These are phyloP conservation scores for Meredithiella fracta DNA, from an alignment of 2,329 filamentous ascomycete species.

Conservation along the genomic window DNA sequence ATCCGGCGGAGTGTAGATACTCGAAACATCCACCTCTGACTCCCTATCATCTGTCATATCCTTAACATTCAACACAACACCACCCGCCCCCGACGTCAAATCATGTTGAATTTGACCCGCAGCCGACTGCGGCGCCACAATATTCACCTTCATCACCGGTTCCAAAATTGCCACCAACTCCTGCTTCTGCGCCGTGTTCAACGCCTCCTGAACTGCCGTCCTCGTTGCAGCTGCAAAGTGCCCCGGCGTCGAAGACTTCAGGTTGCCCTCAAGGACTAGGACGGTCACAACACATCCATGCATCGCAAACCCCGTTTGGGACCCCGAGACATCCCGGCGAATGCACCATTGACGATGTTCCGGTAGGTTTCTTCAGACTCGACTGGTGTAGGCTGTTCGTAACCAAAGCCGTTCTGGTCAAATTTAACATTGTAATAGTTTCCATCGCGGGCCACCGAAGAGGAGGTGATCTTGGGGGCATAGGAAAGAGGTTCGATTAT, in stretches of 20 bases:
- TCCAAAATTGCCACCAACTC: conserved; percentile 57
- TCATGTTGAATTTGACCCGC: conserved; percentile 74
- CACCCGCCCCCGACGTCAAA: conserved; percentile 54
- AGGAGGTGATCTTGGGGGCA: conserved; percentile 23
- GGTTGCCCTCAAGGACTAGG: conserved; percentile 38
- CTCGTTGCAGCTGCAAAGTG: conserved; percentile 48
- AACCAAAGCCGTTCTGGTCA: background rate
- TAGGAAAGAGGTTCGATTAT: conserved; percentile 42
- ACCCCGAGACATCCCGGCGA: conserved; percentile 70
- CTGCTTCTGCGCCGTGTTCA: conserved; percentile 41
- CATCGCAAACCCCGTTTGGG: conserved; percentile 62
- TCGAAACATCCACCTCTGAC: conserved; percentile 38
- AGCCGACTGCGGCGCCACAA: conserved; percentile 66
- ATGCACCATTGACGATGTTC: conserved; percentile 60
- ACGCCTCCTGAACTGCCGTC: conserved; percentile 48
- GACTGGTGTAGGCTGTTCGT: conserved; percentile 6
- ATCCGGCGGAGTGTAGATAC: conserved; percentile 77
- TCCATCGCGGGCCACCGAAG: conserved; percentile 43
- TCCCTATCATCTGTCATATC: conserved; percentile 23
- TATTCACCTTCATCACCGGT: conserved; percentile 80
- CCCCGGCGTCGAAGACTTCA: conserved; percentile 46
- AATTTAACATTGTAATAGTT: conserved; percentile 44
- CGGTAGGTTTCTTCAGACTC: conserved; percentile 31
- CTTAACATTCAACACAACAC: conserved; percentile 58
- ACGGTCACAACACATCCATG: conserved; percentile 59